phyloP scores from a whole-genome alignment of 495 filamentous ascomycete species.

The Penicillium roqueforti region DNA sequence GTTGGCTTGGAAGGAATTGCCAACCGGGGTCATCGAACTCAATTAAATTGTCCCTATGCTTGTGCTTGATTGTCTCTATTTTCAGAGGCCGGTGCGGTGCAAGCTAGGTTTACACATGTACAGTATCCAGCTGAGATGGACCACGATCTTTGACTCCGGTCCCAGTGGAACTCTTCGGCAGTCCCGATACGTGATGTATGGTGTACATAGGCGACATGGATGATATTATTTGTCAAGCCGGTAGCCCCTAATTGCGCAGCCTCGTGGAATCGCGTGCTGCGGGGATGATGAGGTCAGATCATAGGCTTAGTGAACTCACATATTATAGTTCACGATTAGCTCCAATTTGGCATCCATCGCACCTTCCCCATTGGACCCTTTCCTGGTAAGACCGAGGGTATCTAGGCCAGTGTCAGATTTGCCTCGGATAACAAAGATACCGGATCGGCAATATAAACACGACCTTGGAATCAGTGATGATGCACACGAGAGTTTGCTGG shows the following conservation, averaged over 20 bases:
- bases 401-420: background rate
- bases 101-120: background rate
- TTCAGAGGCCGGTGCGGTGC: background rate
- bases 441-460: conserved; percentile 22
- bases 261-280: conserved; percentile 3
- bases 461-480: conserved; percentile 13
- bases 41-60: conserved; percentile 10
- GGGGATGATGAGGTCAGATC: background rate
- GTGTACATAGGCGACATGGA: background rate
- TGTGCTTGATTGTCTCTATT: background rate
- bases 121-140: conserved; percentile 1
- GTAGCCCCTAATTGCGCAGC: background rate
- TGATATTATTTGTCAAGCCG: conserved; percentile 3
- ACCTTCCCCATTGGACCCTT: background rate
- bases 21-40: conserved; percentile 11
- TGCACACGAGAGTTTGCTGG: conserved; percentile 11
- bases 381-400: background rate
- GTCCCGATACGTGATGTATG: background rate
- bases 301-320: background rate
- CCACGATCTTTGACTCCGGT: background rate
- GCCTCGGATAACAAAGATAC: conserved; percentile 4
- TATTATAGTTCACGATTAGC: background rate
- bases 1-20: background rate
- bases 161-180: background rate
- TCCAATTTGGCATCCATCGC: background rate